phyloP scores from a whole-genome alignment of 176 grass and related monocot genomes.

The Chrysopogon serrulatus region DNA sequence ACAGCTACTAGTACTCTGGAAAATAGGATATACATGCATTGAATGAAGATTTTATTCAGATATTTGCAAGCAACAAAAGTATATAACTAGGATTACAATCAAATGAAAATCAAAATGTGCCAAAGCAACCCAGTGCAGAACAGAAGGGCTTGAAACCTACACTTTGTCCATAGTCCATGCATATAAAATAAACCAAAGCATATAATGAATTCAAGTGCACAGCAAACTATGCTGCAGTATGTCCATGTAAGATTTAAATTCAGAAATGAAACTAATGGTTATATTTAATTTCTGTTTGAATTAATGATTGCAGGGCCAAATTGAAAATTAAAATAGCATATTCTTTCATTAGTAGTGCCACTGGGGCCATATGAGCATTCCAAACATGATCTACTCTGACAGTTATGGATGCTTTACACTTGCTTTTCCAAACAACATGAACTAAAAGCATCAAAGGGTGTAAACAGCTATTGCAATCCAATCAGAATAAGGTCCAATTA shows the following conservation, averaged over 20 bases:
- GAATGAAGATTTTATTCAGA: not conserved
- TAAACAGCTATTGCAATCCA: not conserved
- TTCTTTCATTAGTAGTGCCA: not conserved
- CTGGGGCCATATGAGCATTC: not conserved
- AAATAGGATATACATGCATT: not conserved
- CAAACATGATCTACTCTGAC: not conserved
- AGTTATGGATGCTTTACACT: not conserved
- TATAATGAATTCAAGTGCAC: not conserved
- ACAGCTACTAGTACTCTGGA: not conserved
- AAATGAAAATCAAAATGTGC: not conserved
- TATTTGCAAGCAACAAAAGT: slow-evolving; percentile 1
- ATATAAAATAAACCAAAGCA: not conserved
- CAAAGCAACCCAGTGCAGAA: not conserved
- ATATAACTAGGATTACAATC: not conserved
- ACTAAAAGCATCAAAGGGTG: not conserved
- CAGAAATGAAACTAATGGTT: not conserved
- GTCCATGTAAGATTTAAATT: not conserved
- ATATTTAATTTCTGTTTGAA: not conserved
- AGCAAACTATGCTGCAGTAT: not conserved
- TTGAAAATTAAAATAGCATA: not conserved
- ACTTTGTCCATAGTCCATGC: not conserved
- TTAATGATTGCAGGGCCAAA: not conserved
- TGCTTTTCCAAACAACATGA: not conserved
- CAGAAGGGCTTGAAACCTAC: not conserved
- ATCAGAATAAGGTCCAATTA: not conserved